phyloP scores from a whole-genome alignment of 768 basidiomycete genomes.

The Kwoniella mangroviensis region DNA sequence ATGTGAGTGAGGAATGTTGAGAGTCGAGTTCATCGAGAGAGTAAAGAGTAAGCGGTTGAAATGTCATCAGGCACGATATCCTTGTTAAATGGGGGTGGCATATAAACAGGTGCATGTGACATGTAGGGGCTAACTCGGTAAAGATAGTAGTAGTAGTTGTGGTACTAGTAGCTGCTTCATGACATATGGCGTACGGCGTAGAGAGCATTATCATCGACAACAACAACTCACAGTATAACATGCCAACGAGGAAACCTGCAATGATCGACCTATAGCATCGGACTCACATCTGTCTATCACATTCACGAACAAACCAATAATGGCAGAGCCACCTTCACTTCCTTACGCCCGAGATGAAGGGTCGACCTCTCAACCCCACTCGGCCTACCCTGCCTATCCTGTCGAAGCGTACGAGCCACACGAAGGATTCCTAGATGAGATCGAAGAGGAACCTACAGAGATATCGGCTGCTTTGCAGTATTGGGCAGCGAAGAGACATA shows the following conservation, averaged over 20 bases:
- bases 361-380: conserved; percentile 48
- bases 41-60: conserved; percentile 3
- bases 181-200: neutral
- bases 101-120: neutral
- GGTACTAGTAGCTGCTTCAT: neutral
- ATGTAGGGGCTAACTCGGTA: neutral
- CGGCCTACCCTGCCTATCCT: conserved; percentile 36
- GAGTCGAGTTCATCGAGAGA: neutral
- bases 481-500: conserved; percentile 73
- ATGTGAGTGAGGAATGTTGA: neutral
- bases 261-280: neutral
- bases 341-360: conserved; percentile 53
- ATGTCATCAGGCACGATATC: conserved; percentile 4
- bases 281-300: neutral
- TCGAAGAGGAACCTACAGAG: conserved; percentile 20
- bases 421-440: conserved; percentile 15
- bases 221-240: neutral
- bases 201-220: no score
- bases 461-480: conserved; percentile 51
- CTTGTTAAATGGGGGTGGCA: conserved; percentile 2
- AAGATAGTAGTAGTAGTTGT: neutral
- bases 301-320: neutral
- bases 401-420: conserved; percentile 20
- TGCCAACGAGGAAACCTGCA: neutral
- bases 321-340: conserved; percentile 40